These are phyloP conservation scores for Ilex aquifolium DNA, from an alignment of 257 asterid species.

Conservation along the genomic window DNA sequence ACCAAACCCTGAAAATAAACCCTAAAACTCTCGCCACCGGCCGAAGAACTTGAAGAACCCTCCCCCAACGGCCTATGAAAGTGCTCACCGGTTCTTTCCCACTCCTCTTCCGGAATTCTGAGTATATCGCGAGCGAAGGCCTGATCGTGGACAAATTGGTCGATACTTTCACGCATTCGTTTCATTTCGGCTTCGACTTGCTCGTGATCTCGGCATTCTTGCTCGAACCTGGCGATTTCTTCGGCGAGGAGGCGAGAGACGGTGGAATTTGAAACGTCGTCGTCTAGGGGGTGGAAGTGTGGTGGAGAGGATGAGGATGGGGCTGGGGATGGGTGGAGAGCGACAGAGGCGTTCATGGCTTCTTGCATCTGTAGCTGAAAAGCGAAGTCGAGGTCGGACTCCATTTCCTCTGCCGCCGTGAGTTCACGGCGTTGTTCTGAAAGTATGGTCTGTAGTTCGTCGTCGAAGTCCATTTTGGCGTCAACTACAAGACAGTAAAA, in stretches of 20 bases:
- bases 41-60: background rate
- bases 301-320: background rate
- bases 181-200: background rate
- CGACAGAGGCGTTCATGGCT: slow-evolving; percentile 45
- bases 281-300: background rate
- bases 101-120: background rate
- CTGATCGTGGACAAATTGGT: background rate
- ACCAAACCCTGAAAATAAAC: slow-evolving; percentile 1
- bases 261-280: background rate
- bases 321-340: background rate
- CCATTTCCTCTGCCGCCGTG: slow-evolving; percentile 5
- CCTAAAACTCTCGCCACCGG: background rate
- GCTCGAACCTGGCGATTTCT: background rate
- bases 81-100: background rate
- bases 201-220: background rate
- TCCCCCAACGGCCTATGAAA: background rate
- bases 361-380: slow-evolving; percentile 48
- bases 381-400: slow-evolving; percentile 25
- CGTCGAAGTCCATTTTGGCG: slow-evolving; percentile 7
- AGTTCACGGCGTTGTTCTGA: slow-evolving; percentile 27
- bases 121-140: background rate
- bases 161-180: background rate
- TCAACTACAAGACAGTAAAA: too few species aligned
- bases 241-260: background rate
- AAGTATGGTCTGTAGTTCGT: slow-evolving; percentile 18